Evolutionary conservation across 306 rosid genomes (phyloP).

Genomic region (Corylus heterophylla): DNA sequence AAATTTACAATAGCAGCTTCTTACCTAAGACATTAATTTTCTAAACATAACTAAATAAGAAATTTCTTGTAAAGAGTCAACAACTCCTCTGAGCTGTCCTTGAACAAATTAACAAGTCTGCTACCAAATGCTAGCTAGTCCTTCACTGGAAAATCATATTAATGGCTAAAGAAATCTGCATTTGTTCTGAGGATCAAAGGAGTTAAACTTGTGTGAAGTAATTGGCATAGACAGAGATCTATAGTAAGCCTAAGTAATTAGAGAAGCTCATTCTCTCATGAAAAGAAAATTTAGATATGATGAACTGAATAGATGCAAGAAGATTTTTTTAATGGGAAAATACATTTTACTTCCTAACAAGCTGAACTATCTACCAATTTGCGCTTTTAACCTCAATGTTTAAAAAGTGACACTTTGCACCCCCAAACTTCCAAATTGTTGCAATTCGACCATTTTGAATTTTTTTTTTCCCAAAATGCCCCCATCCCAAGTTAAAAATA

Average conservation of each 20-base stretch:
- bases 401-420: too few species aligned
- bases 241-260: constrained; percentile 52
- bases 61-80: constrained; percentile 1
- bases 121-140: not conserved
- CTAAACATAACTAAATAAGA: not conserved
- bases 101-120: not conserved
- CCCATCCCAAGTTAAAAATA: too few species aligned
- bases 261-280: not conserved
- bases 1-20: constrained; percentile 21
- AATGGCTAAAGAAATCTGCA: not conserved
- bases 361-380: too few species aligned
- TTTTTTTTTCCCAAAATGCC: too few species aligned
- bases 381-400: too few species aligned
- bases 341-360: too few species aligned
- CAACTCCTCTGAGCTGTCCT: not conserved
- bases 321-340: not conserved
- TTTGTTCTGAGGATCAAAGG: constrained; percentile 45
- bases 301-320: not conserved
- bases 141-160: not conserved
- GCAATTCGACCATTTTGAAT: too few species aligned
- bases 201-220: constrained; percentile 79
- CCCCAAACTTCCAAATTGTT: too few species aligned
- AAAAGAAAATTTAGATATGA: not conserved
- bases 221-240: constrained; percentile 87
- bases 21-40: not conserved